Evolutionary conservation across 148 eudicot genomes (phyloP).

Genomic region (Diospyros lotus): DNA sequence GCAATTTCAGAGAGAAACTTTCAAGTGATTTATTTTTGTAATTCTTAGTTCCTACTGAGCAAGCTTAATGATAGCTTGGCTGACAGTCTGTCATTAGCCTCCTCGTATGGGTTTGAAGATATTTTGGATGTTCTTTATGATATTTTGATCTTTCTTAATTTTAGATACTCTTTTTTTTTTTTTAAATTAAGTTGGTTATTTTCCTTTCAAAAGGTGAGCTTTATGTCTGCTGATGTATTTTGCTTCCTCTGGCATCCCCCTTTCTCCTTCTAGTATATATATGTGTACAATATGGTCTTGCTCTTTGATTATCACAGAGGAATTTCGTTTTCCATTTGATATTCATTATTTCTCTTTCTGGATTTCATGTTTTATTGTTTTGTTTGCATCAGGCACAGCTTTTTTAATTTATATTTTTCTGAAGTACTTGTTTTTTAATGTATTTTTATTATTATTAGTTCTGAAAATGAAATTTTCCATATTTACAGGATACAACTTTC

Average conservation of each 20-base stretch:
- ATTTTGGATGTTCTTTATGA: not conserved
- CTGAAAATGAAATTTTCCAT: not conserved
- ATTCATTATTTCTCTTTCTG: not conserved
- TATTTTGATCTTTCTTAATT: constrained; percentile 9
- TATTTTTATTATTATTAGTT: not conserved
- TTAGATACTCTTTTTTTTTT: not conserved
- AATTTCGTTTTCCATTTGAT: not conserved
- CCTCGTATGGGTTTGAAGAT: not conserved
- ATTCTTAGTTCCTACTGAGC: not conserved
- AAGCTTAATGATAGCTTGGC: not conserved
- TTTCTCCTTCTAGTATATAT: not conserved
- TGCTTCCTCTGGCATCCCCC: not conserved
- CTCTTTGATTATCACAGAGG: not conserved
- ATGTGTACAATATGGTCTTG: not conserved
- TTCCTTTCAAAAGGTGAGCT: not conserved
- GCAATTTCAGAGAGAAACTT: not conserved
- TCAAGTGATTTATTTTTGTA: not conserved
- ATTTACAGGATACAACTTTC: not conserved
- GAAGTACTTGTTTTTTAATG: not conserved
- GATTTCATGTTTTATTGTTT: not conserved
- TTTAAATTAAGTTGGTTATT: not conserved
- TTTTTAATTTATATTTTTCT: not conserved
- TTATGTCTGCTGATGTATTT: not conserved
- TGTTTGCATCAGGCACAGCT: not conserved
- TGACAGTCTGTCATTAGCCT: not conserved